Percentiles rank a stretch among this genome's conserved stretches.
Evolutionary conservation across 345 rosid genomes (phyloP).

Genomic region (Syzygium jambos): DNA sequence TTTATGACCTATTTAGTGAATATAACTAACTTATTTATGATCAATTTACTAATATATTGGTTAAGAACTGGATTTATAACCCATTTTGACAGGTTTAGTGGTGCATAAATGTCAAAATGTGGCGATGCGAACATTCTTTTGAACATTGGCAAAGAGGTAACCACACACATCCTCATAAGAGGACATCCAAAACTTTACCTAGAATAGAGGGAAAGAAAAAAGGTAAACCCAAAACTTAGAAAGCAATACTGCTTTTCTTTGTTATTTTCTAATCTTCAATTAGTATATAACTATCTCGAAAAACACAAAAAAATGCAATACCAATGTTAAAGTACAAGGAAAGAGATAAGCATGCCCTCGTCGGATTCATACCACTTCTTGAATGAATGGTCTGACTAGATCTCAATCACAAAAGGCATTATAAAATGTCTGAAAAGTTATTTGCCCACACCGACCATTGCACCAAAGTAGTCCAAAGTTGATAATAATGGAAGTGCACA

Average conservation of each 20-base stretch:
- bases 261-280: not conserved
- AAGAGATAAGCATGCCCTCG: not conserved
- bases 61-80: too few species aligned
- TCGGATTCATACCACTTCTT: not conserved
- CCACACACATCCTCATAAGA: not conserved
- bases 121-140: not conserved
- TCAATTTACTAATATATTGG: too few species aligned
- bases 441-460: not conserved
- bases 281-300: not conserved
- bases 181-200: not conserved
- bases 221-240: not conserved
- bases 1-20: too few species aligned
- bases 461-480: not conserved
- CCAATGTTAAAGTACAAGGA: not conserved
- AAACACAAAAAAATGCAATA: not conserved
- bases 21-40: too few species aligned
- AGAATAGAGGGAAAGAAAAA: not conserved
- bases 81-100: too few species aligned
- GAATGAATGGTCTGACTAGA: not conserved
- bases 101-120: not conserved
- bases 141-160: not conserved
- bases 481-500: not conserved
- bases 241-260: not conserved
- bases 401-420: not conserved
- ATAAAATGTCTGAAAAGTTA: not conserved